Evolutionary conservation across 805 yeast genomes (phyloP), one percentile per base, ranked within the genome.

Genomic region (Aciculoconidium aculeatum): DNA sequence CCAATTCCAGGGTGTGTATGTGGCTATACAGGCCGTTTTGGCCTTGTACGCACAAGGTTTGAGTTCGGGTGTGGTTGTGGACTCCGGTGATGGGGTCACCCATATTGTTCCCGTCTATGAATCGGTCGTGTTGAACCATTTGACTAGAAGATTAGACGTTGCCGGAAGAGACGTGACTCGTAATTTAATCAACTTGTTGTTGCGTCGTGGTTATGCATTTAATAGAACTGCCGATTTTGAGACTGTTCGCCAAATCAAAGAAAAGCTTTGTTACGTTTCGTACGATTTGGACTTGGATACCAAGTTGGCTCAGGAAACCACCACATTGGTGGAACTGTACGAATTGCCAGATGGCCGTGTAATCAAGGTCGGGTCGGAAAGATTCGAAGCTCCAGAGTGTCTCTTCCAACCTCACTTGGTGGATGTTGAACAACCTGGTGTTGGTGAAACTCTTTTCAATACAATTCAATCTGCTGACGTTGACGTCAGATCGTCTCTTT

Each of bases 81-180:
- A 92, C 58, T 86, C 96, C 4, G 98, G 98, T 51, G 97, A 88
- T 55, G 97, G 97, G 61, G 98, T 90, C 26, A 92, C 98, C 4
- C 98, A 92, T 54, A 81, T 92, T 58, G 96, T 92, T 23, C 98
- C 98, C 13, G 98, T 92, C 21, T 92, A 92, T 57, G 97, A 92
- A 61, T 80, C 94, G 4, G 95, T 85, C 23, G 98, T 92, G n/a
- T 72, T 92, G 53, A 90, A 85, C 56, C 97, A 92, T 58, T 69
- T 86, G 47, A 90, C 96, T 11, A 75, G 80, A 50, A 77, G 98
- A 54, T 67, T 92, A 46, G 96, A 92, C 56, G 95, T 92, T 37
- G 98, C 98, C 4, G 98, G 98, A 46, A 76, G 98, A 57, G 98
- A 92, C 51, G 96, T 92, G 27, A 92, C 98, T n/a, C 76, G 96